These are phyloP conservation scores for Verticillium alfalfae DNA, from an alignment of 2,329 filamentous ascomycete species.

Conservation along the genomic window DNA sequence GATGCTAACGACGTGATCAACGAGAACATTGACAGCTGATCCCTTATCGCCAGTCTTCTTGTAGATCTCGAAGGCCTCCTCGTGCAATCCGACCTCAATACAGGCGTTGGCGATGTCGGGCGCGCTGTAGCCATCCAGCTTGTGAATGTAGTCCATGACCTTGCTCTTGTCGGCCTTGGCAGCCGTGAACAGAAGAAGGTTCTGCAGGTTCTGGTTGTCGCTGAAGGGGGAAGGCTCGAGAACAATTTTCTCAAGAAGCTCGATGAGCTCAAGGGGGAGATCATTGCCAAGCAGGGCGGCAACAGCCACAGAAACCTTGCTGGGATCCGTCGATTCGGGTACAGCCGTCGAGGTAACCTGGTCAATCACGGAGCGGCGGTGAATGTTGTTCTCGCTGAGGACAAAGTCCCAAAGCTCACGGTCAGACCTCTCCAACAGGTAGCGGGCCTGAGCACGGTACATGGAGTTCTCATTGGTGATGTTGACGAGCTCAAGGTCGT, in stretches of 20 bases:
- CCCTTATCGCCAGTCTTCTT: slow-evolving; percentile 93
- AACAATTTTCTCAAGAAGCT: slow-evolving; percentile 97
- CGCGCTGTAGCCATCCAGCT: slow-evolving; percentile 81
- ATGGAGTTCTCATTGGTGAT: slow-evolving; percentile 99
- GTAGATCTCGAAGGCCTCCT: slow-evolving; percentile 97
- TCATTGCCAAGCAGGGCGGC: slow-evolving; percentile 89
- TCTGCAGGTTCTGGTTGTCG: slow-evolving; percentile 94
- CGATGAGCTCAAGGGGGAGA: slow-evolving; percentile 88
- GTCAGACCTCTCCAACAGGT: slow-evolving; percentile 86
- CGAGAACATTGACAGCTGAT: slow-evolving; percentile 83
- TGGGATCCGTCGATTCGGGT: slow-evolving; percentile 84
- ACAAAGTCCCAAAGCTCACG: slow-evolving; percentile 92
- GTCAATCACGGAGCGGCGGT: slow-evolving; percentile 88
- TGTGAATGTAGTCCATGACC: slow-evolving; percentile 94
- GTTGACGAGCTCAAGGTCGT: slow-evolving; percentile 92
- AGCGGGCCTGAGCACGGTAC: slow-evolving; percentile 96
- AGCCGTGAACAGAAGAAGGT: slow-evolving; percentile 91
- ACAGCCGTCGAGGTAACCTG: slow-evolving; percentile 96
- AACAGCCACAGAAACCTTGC: slow-evolving; percentile 92
- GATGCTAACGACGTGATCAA: slow-evolving; percentile 96
- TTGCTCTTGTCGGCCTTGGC: slow-evolving; percentile 93
- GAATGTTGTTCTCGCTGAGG: slow-evolving; percentile 90
- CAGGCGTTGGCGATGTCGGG: slow-evolving; percentile 91
- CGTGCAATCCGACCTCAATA: slow-evolving; percentile 89
- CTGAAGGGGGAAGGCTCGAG: slow-evolving; percentile 99